phyloP scores from a whole-genome alignment of 306 rosid genomes.

The Neltuma alba region DNA sequence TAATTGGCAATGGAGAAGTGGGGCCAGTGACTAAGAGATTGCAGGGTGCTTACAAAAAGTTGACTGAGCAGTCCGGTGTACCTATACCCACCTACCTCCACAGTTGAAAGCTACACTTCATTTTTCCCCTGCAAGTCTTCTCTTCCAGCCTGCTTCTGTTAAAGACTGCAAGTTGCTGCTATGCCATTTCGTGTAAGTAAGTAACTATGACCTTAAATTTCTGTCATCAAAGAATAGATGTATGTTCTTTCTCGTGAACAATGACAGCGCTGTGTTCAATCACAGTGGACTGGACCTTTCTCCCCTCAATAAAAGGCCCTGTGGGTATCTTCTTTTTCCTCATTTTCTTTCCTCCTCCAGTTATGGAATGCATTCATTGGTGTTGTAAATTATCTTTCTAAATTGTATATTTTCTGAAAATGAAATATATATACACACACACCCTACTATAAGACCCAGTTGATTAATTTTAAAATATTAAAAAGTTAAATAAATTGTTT shows the following conservation, averaged over 20 bases:
- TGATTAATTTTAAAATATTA: too few relatives aligned
- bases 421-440: too few relatives aligned
- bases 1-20: conserved; percentile 74
- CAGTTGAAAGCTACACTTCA: conserved; percentile 37
- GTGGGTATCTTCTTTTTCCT: too few relatives aligned
- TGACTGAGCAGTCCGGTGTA: conserved; percentile 73
- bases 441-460: too few relatives aligned
- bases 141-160: conserved; percentile 14
- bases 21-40: conserved; percentile 70
- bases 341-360: neutral
- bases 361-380: neutral
- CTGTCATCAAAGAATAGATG: neutral
- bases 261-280: neutral
- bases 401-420: neutral
- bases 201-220: neutral
- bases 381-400: neutral
- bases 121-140: too few relatives aligned
- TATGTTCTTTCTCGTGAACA: neutral
- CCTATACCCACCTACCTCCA: conserved; percentile 49
- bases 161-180: conserved; percentile 23
- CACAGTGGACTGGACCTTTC: too few relatives aligned
- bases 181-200: neutral
- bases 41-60: conserved; percentile 69
- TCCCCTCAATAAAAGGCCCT: too few relatives aligned
- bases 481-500: too few relatives aligned